Evolutionary conservation across 208 protist species (phyloP).

Genomic region (Trypanosoma mega): DNA sequence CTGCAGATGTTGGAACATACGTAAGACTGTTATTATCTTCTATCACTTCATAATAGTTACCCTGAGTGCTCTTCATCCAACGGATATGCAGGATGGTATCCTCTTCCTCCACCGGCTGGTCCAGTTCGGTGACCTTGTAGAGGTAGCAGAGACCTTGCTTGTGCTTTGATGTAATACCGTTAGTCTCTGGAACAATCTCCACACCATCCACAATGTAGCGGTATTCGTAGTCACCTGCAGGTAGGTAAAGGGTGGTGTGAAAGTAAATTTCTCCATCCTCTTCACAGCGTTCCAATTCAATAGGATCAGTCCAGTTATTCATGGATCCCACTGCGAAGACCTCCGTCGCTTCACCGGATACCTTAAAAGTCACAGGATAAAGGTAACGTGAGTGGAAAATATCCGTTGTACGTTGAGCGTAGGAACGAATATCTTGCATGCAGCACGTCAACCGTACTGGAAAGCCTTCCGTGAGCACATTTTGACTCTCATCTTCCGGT

Average conservation of each 20-base stretch:
- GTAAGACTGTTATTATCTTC: conserved; percentile 82
- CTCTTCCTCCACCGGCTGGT: conserved; percentile 67
- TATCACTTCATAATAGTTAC: conserved; percentile 82
- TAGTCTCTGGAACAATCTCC: conserved; percentile 85
- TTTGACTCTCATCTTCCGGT: conserved; percentile 53
- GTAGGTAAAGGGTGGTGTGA: conserved; percentile 91
- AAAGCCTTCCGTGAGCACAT: conserved; percentile 74
- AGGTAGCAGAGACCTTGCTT: conserved; percentile 88
- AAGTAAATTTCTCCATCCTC: conserved; percentile 83
- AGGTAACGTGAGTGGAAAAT: conserved; percentile 86
- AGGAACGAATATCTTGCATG: conserved; percentile 89
- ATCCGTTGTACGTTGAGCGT: conserved; percentile 74
- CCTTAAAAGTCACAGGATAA: conserved; percentile 88
- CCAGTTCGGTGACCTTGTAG: conserved; percentile 76
- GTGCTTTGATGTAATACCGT: conserved; percentile 82
- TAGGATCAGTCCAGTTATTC: conserved; percentile 91
- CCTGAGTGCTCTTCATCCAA: conserved; percentile 83
- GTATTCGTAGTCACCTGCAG: conserved; percentile 91
- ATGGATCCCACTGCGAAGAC: conserved; percentile 91
- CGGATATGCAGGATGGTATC: conserved; percentile 91
- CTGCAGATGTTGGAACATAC: conserved; percentile 71
- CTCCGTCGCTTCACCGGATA: conserved; percentile 86
- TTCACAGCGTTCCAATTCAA: conserved; percentile 86
- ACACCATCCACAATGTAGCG: conserved; percentile 92
- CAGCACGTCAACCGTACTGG: conserved; percentile 83